Evolutionary conservation across 2,329 filamentous ascomycete genomes (phyloP).

Genomic region (Penicillium crustosum): DNA sequence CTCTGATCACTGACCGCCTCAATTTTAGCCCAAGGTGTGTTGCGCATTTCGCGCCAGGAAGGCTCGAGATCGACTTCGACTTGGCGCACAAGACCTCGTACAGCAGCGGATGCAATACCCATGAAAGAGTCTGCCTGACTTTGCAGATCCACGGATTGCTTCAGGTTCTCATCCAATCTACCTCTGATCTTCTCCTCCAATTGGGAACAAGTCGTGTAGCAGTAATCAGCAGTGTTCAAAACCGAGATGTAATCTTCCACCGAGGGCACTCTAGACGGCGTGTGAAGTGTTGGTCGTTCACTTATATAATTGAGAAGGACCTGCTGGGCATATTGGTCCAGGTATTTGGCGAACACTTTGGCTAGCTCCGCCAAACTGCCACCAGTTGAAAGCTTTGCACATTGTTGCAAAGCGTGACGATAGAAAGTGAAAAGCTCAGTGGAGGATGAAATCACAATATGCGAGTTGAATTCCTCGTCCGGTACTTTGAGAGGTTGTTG

Average conservation of each 20-base stretch:
- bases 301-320: conserved; percentile 74
- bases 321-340: conserved; percentile 93
- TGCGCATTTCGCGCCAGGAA: conserved; percentile 95
- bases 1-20: conserved; percentile 93
- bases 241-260: conserved; percentile 80
- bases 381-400: conserved; percentile 93
- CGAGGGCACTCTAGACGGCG: conserved; percentile 51
- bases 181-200: conserved; percentile 93
- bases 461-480: conserved; percentile 89
- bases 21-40: conserved; percentile 91
- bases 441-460: conserved; percentile 87
- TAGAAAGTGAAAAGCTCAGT: conserved; percentile 98
- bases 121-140: conserved; percentile 94
- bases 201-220: conserved; percentile 88
- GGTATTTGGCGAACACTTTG: conserved; percentile 82
- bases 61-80: conserved; percentile 81
- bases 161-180: conserved; percentile 77
- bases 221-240: conserved; percentile 96
- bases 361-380: conserved; percentile 80
- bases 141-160: conserved; percentile 77
- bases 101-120: conserved; percentile 84
- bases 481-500: conserved; percentile 73
- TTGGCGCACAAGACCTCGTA: conserved; percentile 78
- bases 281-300: conserved; percentile 57
- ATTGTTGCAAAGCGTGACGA: conserved; percentile 87